phyloP scores from a whole-genome alignment of 345 rosid genomes.

The Kernera saxatilis region DNA sequence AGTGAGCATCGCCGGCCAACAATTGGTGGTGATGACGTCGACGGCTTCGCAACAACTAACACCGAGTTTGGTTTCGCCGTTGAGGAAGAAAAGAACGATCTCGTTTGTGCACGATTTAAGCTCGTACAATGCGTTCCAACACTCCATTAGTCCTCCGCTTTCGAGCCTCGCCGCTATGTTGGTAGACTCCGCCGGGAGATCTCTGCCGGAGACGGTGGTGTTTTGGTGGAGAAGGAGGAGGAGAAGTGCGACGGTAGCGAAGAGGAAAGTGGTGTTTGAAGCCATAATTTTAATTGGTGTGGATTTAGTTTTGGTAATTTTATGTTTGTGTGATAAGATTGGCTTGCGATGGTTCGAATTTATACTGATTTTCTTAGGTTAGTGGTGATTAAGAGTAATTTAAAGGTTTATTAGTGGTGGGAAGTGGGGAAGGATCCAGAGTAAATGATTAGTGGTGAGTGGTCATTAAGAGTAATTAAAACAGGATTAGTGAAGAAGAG shows the following conservation, averaged over 20 bases:
- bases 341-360: not conserved
- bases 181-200: conserved; percentile 6
- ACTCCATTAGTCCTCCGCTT: conserved; percentile 45
- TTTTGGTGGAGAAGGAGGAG: not conserved
- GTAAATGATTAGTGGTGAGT: conserved; percentile 2
- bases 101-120: conserved; percentile 69
- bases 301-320: not conserved
- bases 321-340: not conserved
- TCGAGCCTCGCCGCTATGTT: conserved; percentile 36
- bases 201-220: conserved; percentile 19
- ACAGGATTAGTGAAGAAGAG: not conserved
- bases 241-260: not conserved
- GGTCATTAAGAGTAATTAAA: conserved; percentile 6
- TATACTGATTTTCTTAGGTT: not conserved
- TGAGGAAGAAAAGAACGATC: conserved; percentile 53
- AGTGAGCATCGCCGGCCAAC: conserved; percentile 86
- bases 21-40: conserved; percentile 43
- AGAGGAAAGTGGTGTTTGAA: conserved; percentile 22
- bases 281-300: not conserved
- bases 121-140: conserved; percentile 63
- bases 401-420: conserved; percentile 5
- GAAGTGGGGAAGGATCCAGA: not conserved
- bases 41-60: conserved; percentile 57
- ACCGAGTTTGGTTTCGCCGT: conserved; percentile 55
- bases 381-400: not conserved